phyloP scores from a whole-genome alignment of 2,329 filamentous ascomycete species.

The Alternaria hordeiaustralica region DNA sequence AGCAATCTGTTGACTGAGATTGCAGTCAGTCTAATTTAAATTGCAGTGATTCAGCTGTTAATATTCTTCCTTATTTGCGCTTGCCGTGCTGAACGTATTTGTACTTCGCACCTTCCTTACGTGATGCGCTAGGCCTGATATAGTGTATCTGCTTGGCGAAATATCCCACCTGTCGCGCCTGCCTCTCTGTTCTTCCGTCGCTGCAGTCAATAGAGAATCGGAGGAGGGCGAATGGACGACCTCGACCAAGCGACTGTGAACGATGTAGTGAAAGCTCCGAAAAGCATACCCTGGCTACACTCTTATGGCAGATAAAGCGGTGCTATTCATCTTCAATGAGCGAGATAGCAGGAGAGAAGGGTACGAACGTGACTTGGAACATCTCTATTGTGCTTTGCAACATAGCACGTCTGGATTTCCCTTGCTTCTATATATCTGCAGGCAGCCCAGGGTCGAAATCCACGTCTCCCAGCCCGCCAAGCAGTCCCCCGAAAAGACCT shows the following conservation, averaged over 20 bases:
- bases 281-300: background rate
- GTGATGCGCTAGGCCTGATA: background rate
- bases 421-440: background rate
- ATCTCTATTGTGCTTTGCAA: background rate
- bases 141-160: background rate
- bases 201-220: background rate
- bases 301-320: background rate
- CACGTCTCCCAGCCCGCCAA: background rate
- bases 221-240: background rate
- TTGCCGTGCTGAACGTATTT: background rate
- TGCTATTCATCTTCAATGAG: background rate
- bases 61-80: background rate
- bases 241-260: background rate
- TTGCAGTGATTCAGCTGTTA: background rate
- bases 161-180: background rate
- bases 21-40: background rate
- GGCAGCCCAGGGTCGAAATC: background rate
- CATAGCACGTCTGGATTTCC: background rate
- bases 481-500: conserved; percentile 12
- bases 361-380: background rate
- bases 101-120: background rate
- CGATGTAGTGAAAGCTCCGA: background rate
- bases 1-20: background rate
- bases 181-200: background rate
- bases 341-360: background rate